phyloP scores from a whole-genome alignment of 805 yeast genomes.

The Candida palmyrensis region DNA sequence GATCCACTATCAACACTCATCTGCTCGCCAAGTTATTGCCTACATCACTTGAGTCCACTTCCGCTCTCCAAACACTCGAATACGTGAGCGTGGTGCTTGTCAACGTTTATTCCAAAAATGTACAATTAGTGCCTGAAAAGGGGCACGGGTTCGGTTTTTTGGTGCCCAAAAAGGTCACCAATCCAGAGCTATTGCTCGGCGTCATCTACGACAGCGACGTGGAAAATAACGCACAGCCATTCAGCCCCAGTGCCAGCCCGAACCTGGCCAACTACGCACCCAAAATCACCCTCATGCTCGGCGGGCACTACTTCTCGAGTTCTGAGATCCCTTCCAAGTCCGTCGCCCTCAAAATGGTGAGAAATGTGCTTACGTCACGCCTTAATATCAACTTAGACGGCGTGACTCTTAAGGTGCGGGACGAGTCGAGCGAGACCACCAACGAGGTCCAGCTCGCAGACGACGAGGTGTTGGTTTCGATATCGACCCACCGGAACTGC shows the following conservation, averaged over 20 bases:
- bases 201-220: constrained; percentile 88
- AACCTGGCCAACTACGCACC: no score
- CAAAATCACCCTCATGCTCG: constrained; percentile 87
- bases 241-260: constrained; percentile 12
- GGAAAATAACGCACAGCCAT: constrained; percentile 29
- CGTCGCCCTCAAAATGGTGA: constrained; percentile 21
- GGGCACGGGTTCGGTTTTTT: constrained; percentile 81
- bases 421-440: constrained; percentile 11
- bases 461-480: constrained; percentile 22
- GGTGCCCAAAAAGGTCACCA: constrained; percentile 53
- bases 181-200: constrained; percentile 64
- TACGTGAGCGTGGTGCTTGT: constrained; percentile 56
- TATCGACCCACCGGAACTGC: constrained; percentile 40
- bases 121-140: constrained; percentile 29
- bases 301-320: constrained; percentile 57
- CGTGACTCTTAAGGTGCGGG: constrained; percentile 7
- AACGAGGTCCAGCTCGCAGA: constrained; percentile 10
- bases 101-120: constrained; percentile 48
- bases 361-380: constrained; percentile 14
- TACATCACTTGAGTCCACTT: constrained; percentile 6
- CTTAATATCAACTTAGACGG: constrained; percentile 1
- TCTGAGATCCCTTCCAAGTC: constrained; percentile 25
- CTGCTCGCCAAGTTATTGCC: constrained; percentile 29
- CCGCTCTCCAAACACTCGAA: constrained; percentile 16
- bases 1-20: constrained; percentile 52